These are phyloP conservation scores for Anthracocystis walkeri DNA, from an alignment of 1,284 basidiomycete genomes.

Conservation along the genomic window DNA sequence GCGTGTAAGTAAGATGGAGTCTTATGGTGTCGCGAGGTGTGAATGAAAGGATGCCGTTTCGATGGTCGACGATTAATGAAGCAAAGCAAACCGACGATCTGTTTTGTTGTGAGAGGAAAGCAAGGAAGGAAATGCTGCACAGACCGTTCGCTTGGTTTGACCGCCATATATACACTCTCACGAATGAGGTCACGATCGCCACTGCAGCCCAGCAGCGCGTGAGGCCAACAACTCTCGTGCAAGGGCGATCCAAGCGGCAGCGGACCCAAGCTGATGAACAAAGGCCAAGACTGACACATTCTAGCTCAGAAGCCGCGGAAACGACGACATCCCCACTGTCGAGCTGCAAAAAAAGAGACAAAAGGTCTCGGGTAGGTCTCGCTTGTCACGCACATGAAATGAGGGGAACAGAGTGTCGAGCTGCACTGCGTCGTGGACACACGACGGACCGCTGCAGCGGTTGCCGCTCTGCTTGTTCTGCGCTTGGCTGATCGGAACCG, in stretches of 20 bases:
- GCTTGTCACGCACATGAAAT: slow-evolving; percentile 18
- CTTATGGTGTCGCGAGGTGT: neutral
- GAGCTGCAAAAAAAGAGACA: neutral
- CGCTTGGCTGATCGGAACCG: neutral
- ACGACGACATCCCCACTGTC: too few relatives aligned
- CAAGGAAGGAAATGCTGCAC: neutral
- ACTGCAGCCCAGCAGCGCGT: neutral
- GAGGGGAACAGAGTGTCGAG: neutral
- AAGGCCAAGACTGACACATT: neutral
- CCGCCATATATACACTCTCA: neutral
- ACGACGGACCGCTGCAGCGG: slow-evolving; percentile 1
- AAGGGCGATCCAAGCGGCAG: slow-evolving; percentile 1
- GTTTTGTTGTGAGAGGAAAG: neutral
- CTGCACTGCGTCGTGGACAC: neutral
- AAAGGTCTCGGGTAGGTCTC: slow-evolving; percentile 16
- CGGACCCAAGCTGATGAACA: neutral
- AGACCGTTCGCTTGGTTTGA: neutral
- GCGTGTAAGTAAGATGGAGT: neutral
- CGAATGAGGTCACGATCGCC: slow-evolving; percentile 1
- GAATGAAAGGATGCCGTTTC: neutral
- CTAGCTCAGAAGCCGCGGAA: too few relatives aligned
- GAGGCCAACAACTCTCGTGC: neutral
- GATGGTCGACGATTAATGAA: neutral
- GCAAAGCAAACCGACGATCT: neutral
- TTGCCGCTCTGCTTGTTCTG: neutral